Evolutionary conservation across 2,329 filamentous ascomycete species (phyloP).

Genomic region (Botrytis paeoniae): DNA sequence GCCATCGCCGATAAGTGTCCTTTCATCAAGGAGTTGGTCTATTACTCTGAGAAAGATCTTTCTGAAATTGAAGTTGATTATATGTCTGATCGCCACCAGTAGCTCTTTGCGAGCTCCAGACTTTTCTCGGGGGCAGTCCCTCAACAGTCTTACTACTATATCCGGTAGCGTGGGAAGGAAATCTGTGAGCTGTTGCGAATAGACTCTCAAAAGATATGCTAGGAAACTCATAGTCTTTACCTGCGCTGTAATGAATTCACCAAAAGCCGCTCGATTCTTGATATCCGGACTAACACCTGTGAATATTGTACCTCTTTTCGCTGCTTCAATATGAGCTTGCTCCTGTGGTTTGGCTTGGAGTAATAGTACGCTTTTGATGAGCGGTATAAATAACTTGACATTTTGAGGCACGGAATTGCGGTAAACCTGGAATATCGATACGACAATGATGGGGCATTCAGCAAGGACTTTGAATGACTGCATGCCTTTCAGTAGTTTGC

Average conservation of each 20-base stretch:
- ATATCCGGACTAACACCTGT: constrained; percentile 92
- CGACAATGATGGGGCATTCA: constrained; percentile 97
- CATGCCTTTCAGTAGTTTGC: constrained; percentile 87
- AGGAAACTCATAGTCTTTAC: constrained; percentile 99
- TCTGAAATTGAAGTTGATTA: constrained; percentile 98
- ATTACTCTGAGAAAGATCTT: constrained; percentile 95
- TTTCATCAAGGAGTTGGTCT: constrained; percentile 89
- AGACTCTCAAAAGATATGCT: constrained; percentile 86
- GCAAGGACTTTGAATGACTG: constrained; percentile 98
- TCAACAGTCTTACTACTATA: constrained; percentile 84
- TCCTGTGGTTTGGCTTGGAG: constrained; percentile 91
- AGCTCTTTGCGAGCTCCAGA: constrained; percentile 92
- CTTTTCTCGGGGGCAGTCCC: constrained; percentile 93
- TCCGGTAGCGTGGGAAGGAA: constrained; percentile 82
- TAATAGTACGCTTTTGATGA: constrained; percentile 86
- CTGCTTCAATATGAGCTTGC: constrained; percentile 84
- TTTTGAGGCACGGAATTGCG: constrained; percentile 75
- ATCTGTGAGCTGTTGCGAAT: constrained; percentile 81
- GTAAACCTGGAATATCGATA: constrained; percentile 96
- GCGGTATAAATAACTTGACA: constrained; percentile 86
- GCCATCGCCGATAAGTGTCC: constrained; percentile 91
- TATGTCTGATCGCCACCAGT: constrained; percentile 92
- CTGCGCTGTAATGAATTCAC: constrained; percentile 95
- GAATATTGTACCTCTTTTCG: constrained; percentile 75
- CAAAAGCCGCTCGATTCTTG: constrained; percentile 89